Evolutionary conservation across 495 filamentous ascomycete species (phyloP).

Genomic region (Neurospora tetrasperma): DNA sequence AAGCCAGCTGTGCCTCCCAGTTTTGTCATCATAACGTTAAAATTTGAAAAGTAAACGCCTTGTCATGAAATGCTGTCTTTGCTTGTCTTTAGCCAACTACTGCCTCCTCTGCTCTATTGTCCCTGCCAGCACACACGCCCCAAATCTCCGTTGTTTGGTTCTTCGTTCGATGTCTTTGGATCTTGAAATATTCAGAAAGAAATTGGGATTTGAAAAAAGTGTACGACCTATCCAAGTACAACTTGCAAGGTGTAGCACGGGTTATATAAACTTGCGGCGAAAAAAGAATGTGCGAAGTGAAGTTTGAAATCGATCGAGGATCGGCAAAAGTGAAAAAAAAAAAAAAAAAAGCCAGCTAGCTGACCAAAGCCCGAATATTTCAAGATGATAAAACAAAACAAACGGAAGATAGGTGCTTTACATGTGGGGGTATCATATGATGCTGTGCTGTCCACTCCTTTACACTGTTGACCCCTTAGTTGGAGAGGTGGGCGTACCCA

Average conservation of each 20-base stretch:
- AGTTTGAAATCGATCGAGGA: neutral
- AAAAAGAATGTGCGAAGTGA: neutral
- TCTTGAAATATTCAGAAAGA: neutral
- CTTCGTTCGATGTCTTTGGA: neutral
- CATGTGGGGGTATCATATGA: neutral
- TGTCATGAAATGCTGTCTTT: neutral
- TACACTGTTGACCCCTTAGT: neutral
- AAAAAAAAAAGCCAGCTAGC: neutral
- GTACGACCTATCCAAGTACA: neutral
- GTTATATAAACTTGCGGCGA: neutral
- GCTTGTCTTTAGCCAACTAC: neutral
- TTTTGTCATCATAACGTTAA: neutral
- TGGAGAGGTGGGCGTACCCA: neutral
- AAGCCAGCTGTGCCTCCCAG: neutral
- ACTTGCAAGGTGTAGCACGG: neutral
- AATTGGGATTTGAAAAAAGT: neutral
- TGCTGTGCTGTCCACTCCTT: neutral
- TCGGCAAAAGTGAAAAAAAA: neutral
- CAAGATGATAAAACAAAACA: neutral
- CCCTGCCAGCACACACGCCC: neutral
- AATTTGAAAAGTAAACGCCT: neutral
- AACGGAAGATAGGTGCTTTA: neutral
- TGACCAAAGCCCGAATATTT: neutral
- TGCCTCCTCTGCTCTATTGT: neutral
- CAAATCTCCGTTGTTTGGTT: neutral